Percentiles rank a stretch among this genome's conserved stretches.
Conservation (phyloP, 192 early-diverging fungal species). For the Coemansia sp. region DNA sequence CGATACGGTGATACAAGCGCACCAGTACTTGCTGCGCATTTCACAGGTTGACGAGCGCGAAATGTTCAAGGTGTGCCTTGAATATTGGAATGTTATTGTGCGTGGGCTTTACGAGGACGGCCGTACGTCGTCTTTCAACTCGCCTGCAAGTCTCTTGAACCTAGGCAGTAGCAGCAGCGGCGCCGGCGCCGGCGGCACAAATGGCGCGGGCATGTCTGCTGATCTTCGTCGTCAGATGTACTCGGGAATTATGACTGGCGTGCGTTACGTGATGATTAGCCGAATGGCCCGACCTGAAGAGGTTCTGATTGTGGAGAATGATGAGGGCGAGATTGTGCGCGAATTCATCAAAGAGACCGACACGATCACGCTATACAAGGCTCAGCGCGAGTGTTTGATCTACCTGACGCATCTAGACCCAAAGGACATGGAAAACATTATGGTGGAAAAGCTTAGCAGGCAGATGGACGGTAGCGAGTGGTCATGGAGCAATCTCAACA, state of each 20-base stretch:
- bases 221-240: constrained; percentile 79
- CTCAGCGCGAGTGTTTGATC: constrained; percentile 94
- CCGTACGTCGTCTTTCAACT: constrained; percentile 46
- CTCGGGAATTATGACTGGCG: constrained; percentile 73
- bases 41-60: constrained; percentile 94
- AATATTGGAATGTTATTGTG: constrained; percentile 95
- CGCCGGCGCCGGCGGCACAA: constrained; percentile 19
- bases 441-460: constrained; percentile 86
- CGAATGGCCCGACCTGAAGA: constrained; percentile 99
- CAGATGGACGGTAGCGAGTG: constrained; percentile 98
- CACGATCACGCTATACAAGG: constrained; percentile 97
- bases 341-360: constrained; percentile 97
- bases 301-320: constrained; percentile 96
- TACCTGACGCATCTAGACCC: constrained; percentile 97
- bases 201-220: constrained; percentile 21
- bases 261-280: constrained; percentile 97
- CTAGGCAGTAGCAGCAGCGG: constrained; percentile 37
- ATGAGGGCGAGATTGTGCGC: constrained; percentile 98
- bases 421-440: constrained; percentile 91
- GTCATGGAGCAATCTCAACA: constrained; percentile 98
- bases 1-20: constrained; percentile 68
- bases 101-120: constrained; percentile 86
- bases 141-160: constrained; percentile 28
- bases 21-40: constrained; percentile 87
- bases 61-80: constrained; percentile 96